Evolutionary conservation across 495 filamentous ascomycete genomes (phyloP).

Genomic region (Aspergillus sclerotioniger): DNA sequence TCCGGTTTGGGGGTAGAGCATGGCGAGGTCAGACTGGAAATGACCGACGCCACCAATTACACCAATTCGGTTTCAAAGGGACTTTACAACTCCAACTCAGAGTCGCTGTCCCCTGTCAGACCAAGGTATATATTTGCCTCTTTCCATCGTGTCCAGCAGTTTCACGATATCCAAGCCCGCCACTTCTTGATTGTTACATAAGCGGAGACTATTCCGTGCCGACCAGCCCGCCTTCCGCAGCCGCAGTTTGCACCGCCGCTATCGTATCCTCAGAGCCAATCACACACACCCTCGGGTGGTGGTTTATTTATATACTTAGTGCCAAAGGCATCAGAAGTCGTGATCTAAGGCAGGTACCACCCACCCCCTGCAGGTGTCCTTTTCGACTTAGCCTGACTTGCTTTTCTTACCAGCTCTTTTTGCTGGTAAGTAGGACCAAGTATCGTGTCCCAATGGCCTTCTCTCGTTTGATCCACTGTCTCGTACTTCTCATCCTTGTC

Average conservation of each 20-base stretch:
- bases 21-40: conserved; percentile 18
- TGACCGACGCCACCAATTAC: conserved; percentile 15
- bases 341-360: conserved; percentile 12
- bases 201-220: conserved; percentile 5
- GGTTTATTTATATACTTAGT: conserved; percentile 18
- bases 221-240: background rate
- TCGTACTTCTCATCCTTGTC: conserved; percentile 14
- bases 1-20: conserved; percentile 2
- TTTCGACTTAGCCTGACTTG: background rate
- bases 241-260: conserved; percentile 15
- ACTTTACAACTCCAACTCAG: background rate
- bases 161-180: background rate
- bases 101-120: background rate
- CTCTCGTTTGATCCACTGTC: conserved; percentile 5
- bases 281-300: background rate
- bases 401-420: background rate
- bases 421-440: background rate
- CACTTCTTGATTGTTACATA: background rate
- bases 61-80: conserved; percentile 3
- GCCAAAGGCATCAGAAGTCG: background rate
- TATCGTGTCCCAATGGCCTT: conserved; percentile 11
- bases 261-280: conserved; percentile 1
- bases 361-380: conserved; percentile 15
- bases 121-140: conserved; percentile 16
- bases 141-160: background rate